These are phyloP conservation scores for Botryotinia globosa DNA, from an alignment of 2,329 filamentous ascomycete genomes.

Conservation along the genomic window DNA sequence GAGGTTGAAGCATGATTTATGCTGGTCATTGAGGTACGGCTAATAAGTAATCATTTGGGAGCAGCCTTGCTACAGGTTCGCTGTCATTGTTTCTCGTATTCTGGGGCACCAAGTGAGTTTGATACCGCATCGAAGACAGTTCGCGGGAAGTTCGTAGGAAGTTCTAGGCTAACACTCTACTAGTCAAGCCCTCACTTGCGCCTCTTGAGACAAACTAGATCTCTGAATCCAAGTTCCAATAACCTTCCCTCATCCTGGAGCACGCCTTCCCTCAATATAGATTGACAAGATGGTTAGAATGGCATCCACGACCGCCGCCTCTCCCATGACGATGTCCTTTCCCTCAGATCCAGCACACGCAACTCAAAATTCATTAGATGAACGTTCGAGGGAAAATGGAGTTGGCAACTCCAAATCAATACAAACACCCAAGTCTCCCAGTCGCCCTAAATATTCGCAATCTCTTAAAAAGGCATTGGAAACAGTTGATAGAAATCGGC, in stretches of 20 bases:
- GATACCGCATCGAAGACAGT: neutral
- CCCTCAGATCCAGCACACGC: neutral
- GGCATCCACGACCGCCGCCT: conserved; percentile 15
- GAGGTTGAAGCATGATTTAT: neutral
- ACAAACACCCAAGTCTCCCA: conserved; percentile 14
- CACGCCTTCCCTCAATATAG: neutral
- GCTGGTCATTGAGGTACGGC: neutral
- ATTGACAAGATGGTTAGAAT: conserved; percentile 22
- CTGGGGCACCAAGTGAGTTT: neutral
- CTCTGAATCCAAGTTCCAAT: neutral
- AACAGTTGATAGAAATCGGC: conserved; percentile 16
- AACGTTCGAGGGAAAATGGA: conserved; percentile 29
- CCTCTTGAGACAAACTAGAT: neutral
- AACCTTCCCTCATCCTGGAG: neutral
- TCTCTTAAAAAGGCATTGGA: conserved; percentile 35
- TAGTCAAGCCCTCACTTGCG: neutral
- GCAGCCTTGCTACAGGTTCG: neutral
- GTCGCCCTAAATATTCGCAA: conserved; percentile 25
- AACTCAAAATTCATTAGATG: conserved; percentile 25
- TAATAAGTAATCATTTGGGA: neutral
- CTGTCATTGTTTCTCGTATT: neutral
- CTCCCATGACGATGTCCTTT: neutral
- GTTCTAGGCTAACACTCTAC: neutral
- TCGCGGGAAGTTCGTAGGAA: neutral
- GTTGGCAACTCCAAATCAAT: conserved; percentile 27